phyloP scores from a whole-genome alignment of 805 yeast genomes.

The Nakazawaea populi region DNA sequence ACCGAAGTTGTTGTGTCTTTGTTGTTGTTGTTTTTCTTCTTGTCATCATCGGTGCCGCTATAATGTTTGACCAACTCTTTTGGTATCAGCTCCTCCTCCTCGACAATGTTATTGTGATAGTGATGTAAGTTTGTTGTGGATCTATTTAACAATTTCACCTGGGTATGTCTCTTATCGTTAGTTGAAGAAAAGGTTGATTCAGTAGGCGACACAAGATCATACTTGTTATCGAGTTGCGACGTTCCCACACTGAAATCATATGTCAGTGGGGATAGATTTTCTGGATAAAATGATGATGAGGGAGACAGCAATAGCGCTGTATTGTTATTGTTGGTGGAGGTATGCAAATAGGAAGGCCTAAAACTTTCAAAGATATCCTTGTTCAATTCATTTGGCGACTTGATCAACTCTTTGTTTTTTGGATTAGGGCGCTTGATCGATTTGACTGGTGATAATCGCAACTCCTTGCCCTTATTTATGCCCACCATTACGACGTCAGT shows the following conservation, averaged over 20 bases:
- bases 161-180: slow-evolving; percentile 6
- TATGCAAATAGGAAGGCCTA: slow-evolving; percentile 3
- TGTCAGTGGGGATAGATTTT: slow-evolving; percentile 2
- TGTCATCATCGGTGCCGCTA: not conserved
- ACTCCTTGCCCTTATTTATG: not conserved
- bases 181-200: slow-evolving; percentile 7
- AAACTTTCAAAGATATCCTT: slow-evolving; percentile 10
- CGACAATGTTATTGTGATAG: not conserved
- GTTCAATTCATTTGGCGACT: slow-evolving; percentile 10
- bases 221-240: not conserved
- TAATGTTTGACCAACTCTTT: not conserved
- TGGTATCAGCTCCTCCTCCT: not conserved
- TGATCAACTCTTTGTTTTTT: not conserved
- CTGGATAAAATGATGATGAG: slow-evolving; percentile 3
- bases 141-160: slow-evolving; percentile 7
- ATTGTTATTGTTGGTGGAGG: no score
- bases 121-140: slow-evolving; percentile 3
- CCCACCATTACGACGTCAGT: not conserved
- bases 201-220: slow-evolving; percentile 1
- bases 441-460: slow-evolving; percentile 5
- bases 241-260: slow-evolving; percentile 3
- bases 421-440: not conserved
- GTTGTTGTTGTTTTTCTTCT: no score
- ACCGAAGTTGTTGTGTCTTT: no score
- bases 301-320: not conserved